Evolutionary conservation across 2,329 filamentous ascomycete species (phyloP), one percentile per base, ranked within the genome.

Genomic region (Colletotrichum sp.): DNA sequence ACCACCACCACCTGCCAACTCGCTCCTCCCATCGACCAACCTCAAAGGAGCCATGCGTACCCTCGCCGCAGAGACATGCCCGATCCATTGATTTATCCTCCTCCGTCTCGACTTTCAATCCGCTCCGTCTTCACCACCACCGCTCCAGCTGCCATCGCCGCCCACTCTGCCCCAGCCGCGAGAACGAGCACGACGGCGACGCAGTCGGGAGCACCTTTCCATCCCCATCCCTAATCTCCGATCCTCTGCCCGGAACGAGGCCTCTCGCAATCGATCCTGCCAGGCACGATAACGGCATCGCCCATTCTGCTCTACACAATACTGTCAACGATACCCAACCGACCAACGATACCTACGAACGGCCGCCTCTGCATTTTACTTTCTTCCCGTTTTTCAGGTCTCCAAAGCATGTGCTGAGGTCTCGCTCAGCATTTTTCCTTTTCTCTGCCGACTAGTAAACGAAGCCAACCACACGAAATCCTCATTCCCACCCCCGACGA

Each of bases 91-190:
- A 76, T 60, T 52, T 63, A 55, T 82, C 76, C 79, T 81, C 39
- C 59, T 65, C 30, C 52, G 59, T 80, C 71, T 83, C 82, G 69
- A 75, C 21, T 68, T 68, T 82, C 80, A 77, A 83, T 76, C 78
- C 83, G 82, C 74, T 79, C 80, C 76, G 75, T 78, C 78, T 83
- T 81, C 77, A 52, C 43, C 43, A 80, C 60, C 36, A 52, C 59
- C 59, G 59, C 59, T 71, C 13, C 59, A 55, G 36, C 66, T 36
- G 34, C 59, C 43, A 21, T 55, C 16, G 24, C 39, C 68, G 68
- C 43, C n/a, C 48, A 21, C 32, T 72, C 39, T 60, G 26, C 34
- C 21, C 21, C 39, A 26, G 61, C 57, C 34, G 13, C 28, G 61
- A 39, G 48, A 48, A 28, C 13, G 68, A 39, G 48, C 64, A 64